These are phyloP conservation scores for Pontederia paniculata DNA, from an alignment of 176 grass and related monocot species.

Conservation along the genomic window DNA sequence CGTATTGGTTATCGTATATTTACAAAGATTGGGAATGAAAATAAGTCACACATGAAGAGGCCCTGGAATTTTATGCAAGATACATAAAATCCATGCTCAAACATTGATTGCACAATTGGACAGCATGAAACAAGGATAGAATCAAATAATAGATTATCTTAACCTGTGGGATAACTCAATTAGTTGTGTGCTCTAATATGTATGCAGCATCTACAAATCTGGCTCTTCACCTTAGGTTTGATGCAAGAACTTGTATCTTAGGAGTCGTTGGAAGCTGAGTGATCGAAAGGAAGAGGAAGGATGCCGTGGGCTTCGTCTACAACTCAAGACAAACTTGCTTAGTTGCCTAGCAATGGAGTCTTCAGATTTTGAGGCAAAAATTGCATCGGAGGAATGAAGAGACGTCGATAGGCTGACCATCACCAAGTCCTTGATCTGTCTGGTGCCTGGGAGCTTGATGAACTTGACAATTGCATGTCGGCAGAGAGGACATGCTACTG, in stretches of 20 bases:
- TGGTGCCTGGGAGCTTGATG: conserved; percentile 37
- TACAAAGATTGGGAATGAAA: too few species aligned
- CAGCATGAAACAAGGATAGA: too few species aligned
- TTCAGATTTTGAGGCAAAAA: conserved; percentile 4
- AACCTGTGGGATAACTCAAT: too few species aligned
- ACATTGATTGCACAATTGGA: too few species aligned
- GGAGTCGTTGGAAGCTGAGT: conserved; percentile 34
- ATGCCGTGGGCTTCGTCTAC: conserved; percentile 30
- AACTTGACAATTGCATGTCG: conserved; percentile 64
- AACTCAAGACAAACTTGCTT: conserved; percentile 21
- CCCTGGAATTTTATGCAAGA: too few species aligned
- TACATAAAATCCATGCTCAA: too few species aligned
- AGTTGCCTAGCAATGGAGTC: conserved; percentile 12
- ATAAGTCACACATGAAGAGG: too few species aligned
- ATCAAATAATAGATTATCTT: too few species aligned
- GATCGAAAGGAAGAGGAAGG: conserved; percentile 52
- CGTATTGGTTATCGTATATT: too few species aligned
- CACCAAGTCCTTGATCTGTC: conserved; percentile 42
- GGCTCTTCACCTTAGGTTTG: too few species aligned
- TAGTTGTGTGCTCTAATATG: too few species aligned
- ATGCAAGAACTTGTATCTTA: not conserved
- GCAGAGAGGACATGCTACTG: conserved; percentile 81
- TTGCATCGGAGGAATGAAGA: conserved; percentile 28
- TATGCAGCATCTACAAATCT: too few species aligned
- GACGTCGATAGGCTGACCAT: conserved; percentile 45